phyloP scores from a whole-genome alignment of 2,329 filamentous ascomycete genomes.

The Diplodia corticola region DNA sequence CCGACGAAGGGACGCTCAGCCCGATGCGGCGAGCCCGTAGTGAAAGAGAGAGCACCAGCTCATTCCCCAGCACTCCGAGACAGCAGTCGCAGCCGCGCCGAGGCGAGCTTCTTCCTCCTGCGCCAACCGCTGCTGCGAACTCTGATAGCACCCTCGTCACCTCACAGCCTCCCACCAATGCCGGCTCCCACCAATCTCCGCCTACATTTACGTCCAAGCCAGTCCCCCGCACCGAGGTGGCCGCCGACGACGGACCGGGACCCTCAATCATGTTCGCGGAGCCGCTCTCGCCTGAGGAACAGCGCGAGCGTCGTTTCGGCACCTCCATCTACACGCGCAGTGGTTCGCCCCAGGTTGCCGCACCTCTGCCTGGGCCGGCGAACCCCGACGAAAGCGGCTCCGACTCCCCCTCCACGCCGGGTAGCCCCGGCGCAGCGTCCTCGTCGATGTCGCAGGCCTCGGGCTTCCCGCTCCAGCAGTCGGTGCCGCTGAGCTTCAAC shows the following conservation, averaged over 20 bases:
- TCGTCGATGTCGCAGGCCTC: conserved; percentile 27
- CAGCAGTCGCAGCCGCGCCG: neutral
- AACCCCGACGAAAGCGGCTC: neutral
- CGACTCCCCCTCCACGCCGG: conserved; percentile 3
- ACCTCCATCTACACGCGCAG: conserved; percentile 21
- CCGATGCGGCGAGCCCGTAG: conserved; percentile 8
- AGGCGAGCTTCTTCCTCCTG: neutral
- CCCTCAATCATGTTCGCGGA: conserved; percentile 74
- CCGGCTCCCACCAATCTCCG: conserved; percentile 54
- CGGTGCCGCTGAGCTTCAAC: conserved; percentile 76
- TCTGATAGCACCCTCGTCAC: conserved; percentile 5
- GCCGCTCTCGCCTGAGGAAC: conserved; percentile 24
- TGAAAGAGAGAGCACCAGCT: neutral
- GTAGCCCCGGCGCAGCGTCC: neutral
- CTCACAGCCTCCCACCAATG: neutral
- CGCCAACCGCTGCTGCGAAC: neutral
- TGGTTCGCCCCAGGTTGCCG: neutral
- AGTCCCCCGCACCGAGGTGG: conserved; percentile 68
- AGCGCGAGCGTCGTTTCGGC: neutral
- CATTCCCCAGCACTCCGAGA: neutral
- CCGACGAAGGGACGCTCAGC: neutral
- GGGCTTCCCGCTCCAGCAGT: conserved; percentile 59
- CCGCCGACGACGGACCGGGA: conserved; percentile 63
- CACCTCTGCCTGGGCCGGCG: neutral
- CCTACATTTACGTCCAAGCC: conserved; percentile 71